Percentiles rank a stretch among this genome's conserved stretches.
Evolutionary conservation across 345 rosid species (phyloP).

Genomic region (Litchi chinensis): DNA sequence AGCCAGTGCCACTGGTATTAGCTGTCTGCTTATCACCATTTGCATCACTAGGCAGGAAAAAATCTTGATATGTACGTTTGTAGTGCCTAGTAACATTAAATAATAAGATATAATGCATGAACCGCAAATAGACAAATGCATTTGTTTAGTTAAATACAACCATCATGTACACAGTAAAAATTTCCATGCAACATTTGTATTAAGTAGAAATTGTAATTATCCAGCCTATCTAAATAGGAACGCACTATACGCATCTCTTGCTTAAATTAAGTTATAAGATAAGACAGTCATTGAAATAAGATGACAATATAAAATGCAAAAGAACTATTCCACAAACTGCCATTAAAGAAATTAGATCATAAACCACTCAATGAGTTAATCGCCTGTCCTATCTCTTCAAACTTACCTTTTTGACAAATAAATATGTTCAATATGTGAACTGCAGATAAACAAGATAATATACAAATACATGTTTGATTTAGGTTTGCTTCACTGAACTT

Average conservation of each 20-base stretch:
- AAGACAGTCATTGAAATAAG: background rate
- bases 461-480: background rate
- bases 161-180: background rate
- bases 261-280: background rate
- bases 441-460: background rate
- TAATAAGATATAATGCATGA: constrained; percentile 15
- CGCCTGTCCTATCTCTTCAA: background rate
- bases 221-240: background rate
- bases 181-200: background rate
- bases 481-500: background rate
- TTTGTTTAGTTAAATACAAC: background rate
- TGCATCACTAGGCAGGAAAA: constrained; percentile 59
- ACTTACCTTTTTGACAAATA: background rate
- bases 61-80: constrained; percentile 71
- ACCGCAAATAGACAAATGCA: background rate
- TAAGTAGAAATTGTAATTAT: background rate
- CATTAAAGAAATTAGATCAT: background rate
- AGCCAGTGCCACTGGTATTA: constrained; percentile 39
- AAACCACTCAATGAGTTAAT: background rate
- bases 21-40: constrained; percentile 50
- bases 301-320: background rate
- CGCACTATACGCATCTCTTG: background rate
- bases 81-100: constrained; percentile 58
- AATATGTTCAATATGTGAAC: background rate
- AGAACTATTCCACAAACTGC: background rate